Conservation (phyloP, 2,329 filamentous ascomycete species). For the Mollisia scopiformis region DNA sequence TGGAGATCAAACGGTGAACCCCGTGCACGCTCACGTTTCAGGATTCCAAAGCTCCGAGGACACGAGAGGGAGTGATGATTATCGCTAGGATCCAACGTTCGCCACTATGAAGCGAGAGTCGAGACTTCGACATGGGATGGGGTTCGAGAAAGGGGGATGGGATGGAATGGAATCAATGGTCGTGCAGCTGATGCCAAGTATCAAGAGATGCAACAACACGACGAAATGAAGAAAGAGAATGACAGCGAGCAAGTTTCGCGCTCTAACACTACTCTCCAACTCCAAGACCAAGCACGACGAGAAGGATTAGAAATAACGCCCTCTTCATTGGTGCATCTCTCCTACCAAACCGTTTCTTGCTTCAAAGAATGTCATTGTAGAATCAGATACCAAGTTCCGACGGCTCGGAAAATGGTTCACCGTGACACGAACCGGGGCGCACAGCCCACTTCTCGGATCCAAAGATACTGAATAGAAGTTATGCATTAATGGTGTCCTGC, state of each 20-base stretch:
- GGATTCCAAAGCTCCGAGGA: background rate
- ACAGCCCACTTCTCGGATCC: background rate
- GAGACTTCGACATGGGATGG: background rate
- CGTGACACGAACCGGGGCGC: background rate
- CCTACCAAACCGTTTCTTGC: background rate
- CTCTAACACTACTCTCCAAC: background rate
- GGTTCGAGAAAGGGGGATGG: background rate
- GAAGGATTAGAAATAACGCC: background rate
- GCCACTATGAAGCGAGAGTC: background rate
- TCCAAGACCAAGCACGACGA: background rate
- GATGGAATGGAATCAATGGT: no score
- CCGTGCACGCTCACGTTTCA: background rate
- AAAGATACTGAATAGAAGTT: background rate
- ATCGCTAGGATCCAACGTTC: background rate
- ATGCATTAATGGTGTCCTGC: constrained; percentile 1
- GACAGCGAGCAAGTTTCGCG: background rate
- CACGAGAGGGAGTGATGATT: background rate
- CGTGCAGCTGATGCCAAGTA: background rate
- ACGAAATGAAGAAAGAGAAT: background rate
- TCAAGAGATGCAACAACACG: background rate
- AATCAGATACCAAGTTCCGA: background rate
- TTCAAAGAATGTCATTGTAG: constrained; percentile 1
- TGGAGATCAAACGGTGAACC: background rate
- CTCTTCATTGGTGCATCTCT: background rate
- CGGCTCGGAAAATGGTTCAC: background rate